These are phyloP conservation scores for Populus tomentosa DNA, from an alignment of 441 rosid species.

Conservation along the genomic window DNA sequence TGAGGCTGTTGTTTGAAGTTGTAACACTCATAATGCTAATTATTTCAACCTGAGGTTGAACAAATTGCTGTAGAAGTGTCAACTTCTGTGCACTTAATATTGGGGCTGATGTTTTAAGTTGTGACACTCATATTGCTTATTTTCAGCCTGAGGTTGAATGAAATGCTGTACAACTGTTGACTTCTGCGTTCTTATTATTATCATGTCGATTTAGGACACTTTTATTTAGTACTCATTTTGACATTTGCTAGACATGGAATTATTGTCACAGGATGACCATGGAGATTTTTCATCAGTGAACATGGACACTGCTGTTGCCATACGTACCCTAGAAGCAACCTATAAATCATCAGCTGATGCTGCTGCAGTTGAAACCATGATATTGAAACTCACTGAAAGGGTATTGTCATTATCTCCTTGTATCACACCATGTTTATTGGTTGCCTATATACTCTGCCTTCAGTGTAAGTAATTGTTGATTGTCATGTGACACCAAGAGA, in stretches of 20 bases:
- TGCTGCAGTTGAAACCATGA: conserved; percentile 82
- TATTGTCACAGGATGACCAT: conserved; percentile 68
- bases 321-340: conserved; percentile 94
- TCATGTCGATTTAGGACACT: neutral
- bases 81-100: neutral
- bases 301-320: conserved; percentile 99
- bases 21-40: neutral
- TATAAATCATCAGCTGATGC: conserved; percentile 92
- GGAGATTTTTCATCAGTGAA: conserved; percentile 98
- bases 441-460: neutral
- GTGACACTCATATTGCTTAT: neutral
- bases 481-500: neutral
- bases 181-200: neutral
- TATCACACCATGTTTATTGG: neutral
- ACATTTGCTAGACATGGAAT: conserved; percentile 8
- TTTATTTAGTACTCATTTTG: neutral
- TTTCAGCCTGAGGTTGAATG: neutral
- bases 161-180: neutral
- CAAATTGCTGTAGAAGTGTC: neutral
- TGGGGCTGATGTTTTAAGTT: neutral
- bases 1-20: neutral
- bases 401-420: conserved; percentile 22
- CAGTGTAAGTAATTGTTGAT: neutral
- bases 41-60: neutral
- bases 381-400: conserved; percentile 79